Evolutionary conservation across 805 yeast species (phyloP), one percentile per base, ranked within the genome.

Genomic region (Saccharomycopsis fodiens): DNA sequence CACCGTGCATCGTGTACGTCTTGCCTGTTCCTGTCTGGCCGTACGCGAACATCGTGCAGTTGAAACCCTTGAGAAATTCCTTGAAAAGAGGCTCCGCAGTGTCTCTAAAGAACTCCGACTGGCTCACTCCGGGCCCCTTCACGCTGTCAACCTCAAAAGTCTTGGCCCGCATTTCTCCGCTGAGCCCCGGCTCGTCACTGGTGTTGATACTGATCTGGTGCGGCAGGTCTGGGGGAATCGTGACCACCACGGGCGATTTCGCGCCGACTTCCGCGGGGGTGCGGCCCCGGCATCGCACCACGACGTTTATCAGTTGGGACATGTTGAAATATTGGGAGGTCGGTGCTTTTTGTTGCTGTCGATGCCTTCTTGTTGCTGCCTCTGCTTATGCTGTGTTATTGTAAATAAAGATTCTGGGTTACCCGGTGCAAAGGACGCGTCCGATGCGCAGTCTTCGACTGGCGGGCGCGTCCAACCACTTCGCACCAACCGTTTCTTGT

Each of bases 11-110:
- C 10, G 85, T 70, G 58, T 78, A 79, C 0, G 96, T 86, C 56
- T 86, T 87, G 21, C 95, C 95, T 0, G 95, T 84, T 1, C 95
- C 93, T 0, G 95, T 87, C 72, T 86, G 94, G 3, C 96, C 96
- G 63, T 88, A 88, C 0, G 93, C 95, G 53, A 87, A 69, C 23
- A 86, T 72, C 0, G 95, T 83, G 53, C 88, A 86, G 58, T 85
- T 86, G 58, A 80, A 83, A 17, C 91, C 94, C 43, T 71, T 65
- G 47, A 87, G 63, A 48, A 87, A 73, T 51, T 89, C 95, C 21
- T 72, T 69, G 41, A 82, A 70, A 44, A 79, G 61, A 10, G 80
- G 80, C 27, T 72, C 64, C 0, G 89, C 94, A 16, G 82, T 81
- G 21, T 74, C 74, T 19, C 79, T 76, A 54, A 80, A 88, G 1